Percentiles rank a stretch among this genome's conserved stretches.
phyloP scores from a whole-genome alignment of 352 stramenopile species.

The Lagenidium giganteum region DNA sequence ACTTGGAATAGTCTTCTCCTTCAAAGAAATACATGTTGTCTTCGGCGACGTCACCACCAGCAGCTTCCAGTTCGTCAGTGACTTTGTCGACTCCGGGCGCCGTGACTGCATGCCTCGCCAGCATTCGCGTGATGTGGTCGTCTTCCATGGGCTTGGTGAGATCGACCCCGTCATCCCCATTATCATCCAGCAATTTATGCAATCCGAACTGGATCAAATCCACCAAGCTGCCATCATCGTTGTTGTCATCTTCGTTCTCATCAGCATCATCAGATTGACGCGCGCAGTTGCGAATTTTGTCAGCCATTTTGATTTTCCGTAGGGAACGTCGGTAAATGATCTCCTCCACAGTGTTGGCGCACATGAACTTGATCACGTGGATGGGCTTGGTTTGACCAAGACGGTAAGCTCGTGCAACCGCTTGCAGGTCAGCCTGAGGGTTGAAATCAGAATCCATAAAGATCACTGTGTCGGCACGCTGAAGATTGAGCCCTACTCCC shows the following conservation, averaged over 20 bases:
- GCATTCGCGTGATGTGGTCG: constrained; percentile 48
- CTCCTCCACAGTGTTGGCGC: constrained; percentile 71
- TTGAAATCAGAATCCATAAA: constrained; percentile 82
- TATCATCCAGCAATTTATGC: constrained; percentile 55
- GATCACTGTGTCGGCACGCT: constrained; percentile 81
- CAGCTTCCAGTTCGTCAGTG: constrained; percentile 42
- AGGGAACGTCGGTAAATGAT: constrained; percentile 70
- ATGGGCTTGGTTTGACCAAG: constrained; percentile 74
- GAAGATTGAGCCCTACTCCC: constrained; percentile 64
- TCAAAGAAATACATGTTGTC: constrained; percentile 87
- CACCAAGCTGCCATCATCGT: constrained; percentile 38
- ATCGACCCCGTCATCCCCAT: constrained; percentile 20
- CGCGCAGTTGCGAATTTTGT: constrained; percentile 67
- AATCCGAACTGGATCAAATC: constrained; percentile 77
- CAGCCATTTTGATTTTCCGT: constrained; percentile 68
- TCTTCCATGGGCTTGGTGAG: constrained; percentile 48
- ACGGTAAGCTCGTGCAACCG: constrained; percentile 61
- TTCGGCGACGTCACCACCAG: constrained; percentile 51
- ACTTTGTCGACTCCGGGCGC: constrained; percentile 10
- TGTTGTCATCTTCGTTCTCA: constrained; percentile 22
- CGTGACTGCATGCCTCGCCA: constrained; percentile 15
- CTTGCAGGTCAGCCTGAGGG: constrained; percentile 65
- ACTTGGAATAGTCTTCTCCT: constrained; percentile 61
- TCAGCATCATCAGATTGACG: constrained; percentile 20
- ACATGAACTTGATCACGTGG: constrained; percentile 76